These are phyloP conservation scores for Tricholoma hemisulphureum DNA, from an alignment of 768 basidiomycete genomes.

Conservation along the genomic window DNA sequence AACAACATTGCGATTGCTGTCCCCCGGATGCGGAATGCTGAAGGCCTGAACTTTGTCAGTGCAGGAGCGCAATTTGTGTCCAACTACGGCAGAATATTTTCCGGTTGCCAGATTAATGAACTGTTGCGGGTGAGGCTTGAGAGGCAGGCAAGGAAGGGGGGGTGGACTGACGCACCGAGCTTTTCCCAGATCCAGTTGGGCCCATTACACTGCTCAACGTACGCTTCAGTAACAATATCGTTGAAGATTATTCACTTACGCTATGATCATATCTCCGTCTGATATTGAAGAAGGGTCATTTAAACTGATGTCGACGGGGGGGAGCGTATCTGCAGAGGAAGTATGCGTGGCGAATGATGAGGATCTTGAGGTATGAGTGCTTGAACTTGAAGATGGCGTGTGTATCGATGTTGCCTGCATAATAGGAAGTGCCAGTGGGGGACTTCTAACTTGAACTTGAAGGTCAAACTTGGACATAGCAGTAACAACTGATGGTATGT, in stretches of 20 bases:
- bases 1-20: conserved; percentile 1
- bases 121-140: not conserved
- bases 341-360: not conserved
- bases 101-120: conserved; percentile 2
- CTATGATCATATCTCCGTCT: not conserved
- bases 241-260: not conserved
- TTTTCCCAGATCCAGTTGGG: conserved; percentile 1
- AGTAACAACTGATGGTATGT: not conserved
- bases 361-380: not conserved
- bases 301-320: not conserved
- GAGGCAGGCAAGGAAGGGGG: too few species aligned
- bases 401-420: not conserved
- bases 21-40: not conserved
- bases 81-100: not conserved
- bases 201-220: conserved; percentile 1
- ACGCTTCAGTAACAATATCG: not conserved
- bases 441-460: too few species aligned
- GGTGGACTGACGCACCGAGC: not conserved
- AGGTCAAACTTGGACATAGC: not conserved
- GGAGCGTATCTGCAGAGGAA: not conserved
- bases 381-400: not conserved
- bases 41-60: conserved; percentile 1
- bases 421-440: not conserved
- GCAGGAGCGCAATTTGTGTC: not conserved
- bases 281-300: not conserved